Base-by-base conservation (phyloP, 1,284 basidiomycete species). In the Pascua sp. region DNA sequence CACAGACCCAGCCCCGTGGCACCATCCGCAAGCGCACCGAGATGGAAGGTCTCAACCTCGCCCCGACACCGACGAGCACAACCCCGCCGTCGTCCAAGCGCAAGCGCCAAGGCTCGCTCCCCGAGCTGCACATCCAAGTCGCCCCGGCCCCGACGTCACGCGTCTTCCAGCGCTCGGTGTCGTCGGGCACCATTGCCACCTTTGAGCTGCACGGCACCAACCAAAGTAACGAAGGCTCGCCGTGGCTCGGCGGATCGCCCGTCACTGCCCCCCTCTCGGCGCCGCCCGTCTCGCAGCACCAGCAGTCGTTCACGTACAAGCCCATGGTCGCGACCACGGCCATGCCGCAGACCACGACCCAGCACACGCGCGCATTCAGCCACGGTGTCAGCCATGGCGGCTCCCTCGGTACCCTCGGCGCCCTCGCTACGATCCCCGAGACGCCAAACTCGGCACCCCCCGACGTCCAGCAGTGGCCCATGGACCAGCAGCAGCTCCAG, bases 401-500 rank as follows among this genome's bases (percentile, higher is more conserved):
- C 17, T 47, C 59, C 15, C 57, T 51, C 50, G n/a, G n/a, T n/a
- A 55, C 44, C 47, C 44, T 49, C 49, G 53, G 48, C 41, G 53
- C 55, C 18, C 60, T 62, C 38, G 60, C 57, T 4, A 62, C 60
- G 38, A 62, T 62, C n/a, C 60, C 60, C 17, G 60, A 62, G 52
- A 48, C 60, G 11, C 60, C 60, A 9, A 52, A 36, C 42, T 56
- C 57, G 10, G 57, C 57, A 1, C 57, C 55, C 5, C 15, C 54
- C 11, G 52, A 62, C n/a, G 56, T 53, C 7, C 47, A 51, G 46
- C 49, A 49, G 48, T 49, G 32, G 13, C 16, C 48, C 11, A 40
- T 52, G 53, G 57, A 44, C 49, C 32, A 15, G 41, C 4, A 53
- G 48, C 1, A 36, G 18, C 39, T 37, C 18, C 12, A 42, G 16